Evolutionary conservation across 148 eudicot genomes (phyloP), one percentile per base, ranked within the genome.

Genomic region (Rhododendron vialii): DNA sequence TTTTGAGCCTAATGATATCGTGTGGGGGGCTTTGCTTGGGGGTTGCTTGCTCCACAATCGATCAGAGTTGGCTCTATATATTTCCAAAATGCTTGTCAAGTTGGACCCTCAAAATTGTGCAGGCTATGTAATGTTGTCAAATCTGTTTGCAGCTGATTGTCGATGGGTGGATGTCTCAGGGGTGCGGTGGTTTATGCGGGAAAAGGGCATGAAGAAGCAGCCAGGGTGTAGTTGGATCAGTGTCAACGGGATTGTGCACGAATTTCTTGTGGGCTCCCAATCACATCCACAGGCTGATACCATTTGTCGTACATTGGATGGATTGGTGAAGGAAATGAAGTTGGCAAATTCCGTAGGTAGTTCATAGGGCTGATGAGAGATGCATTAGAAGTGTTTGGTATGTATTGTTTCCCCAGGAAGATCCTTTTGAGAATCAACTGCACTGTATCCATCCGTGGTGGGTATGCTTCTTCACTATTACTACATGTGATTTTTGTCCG

Each of bases 21-120:
- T 94, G 38, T 96, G 96, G 95, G 98, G 98, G 13, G 91, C 98
- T 82, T 85, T 96, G 87, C 95, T 95, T 88, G 86, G 93, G n/a
- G 98, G 98, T 71, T 96, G 98, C 84, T 86, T 91, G 82, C 93
- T 90, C 85, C 98, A 96, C 82, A 91, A 91, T 71, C 88, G 87
- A 87, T 87, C 87, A 84, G 95, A 89, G 67, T 88, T 94, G 73
- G 91, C 93, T 73, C 91, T 78, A 73, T 82, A 87, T 75, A 88
- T 94, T 67, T 94, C 96, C 55, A 86, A 71, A 88, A 90, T 86
- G 89, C 96, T 96, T 81, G 91, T 94, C 80, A 90, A 87, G 80
- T 87, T 84, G 26, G 98, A 96, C 83, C 94, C 98, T 43, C 87
- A 89, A 69, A 96, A 91, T 85, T 94, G 98, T 83, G 96, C 90